A percentile compares a stretch with the other conserved stretches of the same genome.
Conservation (phyloP, 257 asterid species). For the Fraxinus excelsior region DNA sequence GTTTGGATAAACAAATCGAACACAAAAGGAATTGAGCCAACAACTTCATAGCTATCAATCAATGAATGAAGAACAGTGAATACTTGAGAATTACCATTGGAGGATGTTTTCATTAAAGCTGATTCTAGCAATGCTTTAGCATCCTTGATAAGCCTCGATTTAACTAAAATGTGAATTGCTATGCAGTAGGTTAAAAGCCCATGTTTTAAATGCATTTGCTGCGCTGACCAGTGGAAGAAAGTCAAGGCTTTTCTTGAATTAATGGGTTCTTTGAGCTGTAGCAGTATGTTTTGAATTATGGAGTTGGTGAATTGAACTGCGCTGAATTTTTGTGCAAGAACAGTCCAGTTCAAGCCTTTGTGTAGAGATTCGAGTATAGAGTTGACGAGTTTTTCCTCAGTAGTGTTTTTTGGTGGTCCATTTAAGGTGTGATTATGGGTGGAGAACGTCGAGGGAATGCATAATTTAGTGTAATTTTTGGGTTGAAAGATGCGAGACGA, state of each 20-base stretch:
- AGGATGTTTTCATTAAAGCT: slow-evolving; percentile 30
- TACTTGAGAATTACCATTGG: slow-evolving; percentile 19
- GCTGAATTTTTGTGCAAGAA: slow-evolving; percentile 43
- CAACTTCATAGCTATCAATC: slow-evolving; percentile 45
- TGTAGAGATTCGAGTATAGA: slow-evolving; percentile 52
- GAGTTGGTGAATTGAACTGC: slow-evolving; percentile 43
- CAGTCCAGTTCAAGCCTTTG: slow-evolving; percentile 53
- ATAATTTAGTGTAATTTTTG: neutral
- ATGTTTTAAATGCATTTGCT: slow-evolving; percentile 38
- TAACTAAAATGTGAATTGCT: slow-evolving; percentile 70
- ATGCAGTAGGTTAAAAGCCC: slow-evolving; percentile 57
- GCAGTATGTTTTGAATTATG: slow-evolving; percentile 45
- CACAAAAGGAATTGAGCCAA: slow-evolving; percentile 67
- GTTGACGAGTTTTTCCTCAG: slow-evolving; percentile 23
- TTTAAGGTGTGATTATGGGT: slow-evolving; percentile 24
- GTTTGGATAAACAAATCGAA: slow-evolving; percentile 74
- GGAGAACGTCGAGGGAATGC: slow-evolving; percentile 7
- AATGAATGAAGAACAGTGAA: slow-evolving; percentile 54
- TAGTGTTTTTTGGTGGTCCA: slow-evolving; percentile 17
- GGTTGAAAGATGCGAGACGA: slow-evolving; percentile 27
- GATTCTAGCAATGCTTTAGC: slow-evolving; percentile 71
- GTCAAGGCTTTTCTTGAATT: slow-evolving; percentile 66
- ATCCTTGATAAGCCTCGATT: slow-evolving; percentile 66
- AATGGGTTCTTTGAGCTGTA: slow-evolving; percentile 63
- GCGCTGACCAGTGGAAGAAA: slow-evolving; percentile 80